Evolutionary conservation across 768 basidiomycete genomes (phyloP).

Genomic region (Suillus clintonianus): DNA sequence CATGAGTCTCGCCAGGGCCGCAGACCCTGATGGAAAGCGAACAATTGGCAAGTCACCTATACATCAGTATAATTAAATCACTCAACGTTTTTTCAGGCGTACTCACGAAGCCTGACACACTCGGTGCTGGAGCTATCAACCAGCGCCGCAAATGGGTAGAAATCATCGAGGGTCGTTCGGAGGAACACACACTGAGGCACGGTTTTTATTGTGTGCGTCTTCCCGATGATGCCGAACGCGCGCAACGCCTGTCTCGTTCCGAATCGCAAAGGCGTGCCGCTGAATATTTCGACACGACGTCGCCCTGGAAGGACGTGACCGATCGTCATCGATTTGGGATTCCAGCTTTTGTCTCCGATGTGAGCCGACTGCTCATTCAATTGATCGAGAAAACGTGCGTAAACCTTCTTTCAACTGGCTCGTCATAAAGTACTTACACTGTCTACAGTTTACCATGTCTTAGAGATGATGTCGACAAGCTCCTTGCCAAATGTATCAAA

Average conservation of each 20-base stretch:
- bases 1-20: slow-evolving; percentile 49
- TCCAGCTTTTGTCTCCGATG: slow-evolving; percentile 48
- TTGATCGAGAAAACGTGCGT: slow-evolving; percentile 57
- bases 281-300: slow-evolving; percentile 47
- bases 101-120: no score
- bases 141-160: no score
- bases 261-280: slow-evolving; percentile 40
- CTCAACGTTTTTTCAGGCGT: slow-evolving; percentile 44
- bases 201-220: no score
- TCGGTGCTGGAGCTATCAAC: no score
- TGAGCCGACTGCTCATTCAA: slow-evolving; percentile 52
- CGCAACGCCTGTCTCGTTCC: slow-evolving; percentile 31
- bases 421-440: slow-evolving; percentile 7
- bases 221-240: slow-evolving; percentile 58
- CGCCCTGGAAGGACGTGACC: slow-evolving; percentile 55
- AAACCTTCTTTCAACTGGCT: not conserved
- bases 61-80: not conserved
- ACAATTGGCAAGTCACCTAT: slow-evolving; percentile 55
- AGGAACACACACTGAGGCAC: no score
- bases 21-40: slow-evolving; percentile 54
- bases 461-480: slow-evolving; percentile 36
- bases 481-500: slow-evolving; percentile 36
- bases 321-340: slow-evolving; percentile 57
- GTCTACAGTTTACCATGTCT: slow-evolving; percentile 49
- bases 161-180: no score